phyloP scores from a whole-genome alignment of 345 rosid species.

The Eucalyptus microcorys region DNA sequence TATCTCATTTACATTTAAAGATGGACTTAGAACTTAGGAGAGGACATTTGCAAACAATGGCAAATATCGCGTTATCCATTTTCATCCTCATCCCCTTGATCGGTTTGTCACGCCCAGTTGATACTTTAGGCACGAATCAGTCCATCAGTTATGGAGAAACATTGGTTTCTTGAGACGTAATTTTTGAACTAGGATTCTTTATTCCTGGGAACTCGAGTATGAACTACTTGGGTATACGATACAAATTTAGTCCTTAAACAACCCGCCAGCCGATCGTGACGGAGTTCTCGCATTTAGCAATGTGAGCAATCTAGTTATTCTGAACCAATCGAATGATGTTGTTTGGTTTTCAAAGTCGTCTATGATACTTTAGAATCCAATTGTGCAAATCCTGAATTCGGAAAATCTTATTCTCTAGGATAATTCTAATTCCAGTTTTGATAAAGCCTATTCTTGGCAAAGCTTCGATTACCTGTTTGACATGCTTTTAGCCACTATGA shows the following conservation, averaged over 20 bases:
- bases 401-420: slow-evolving; percentile 20
- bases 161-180: neutral
- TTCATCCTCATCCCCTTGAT: neutral
- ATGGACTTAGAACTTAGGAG: neutral
- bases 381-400: slow-evolving; percentile 9
- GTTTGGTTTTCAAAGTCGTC: slow-evolving; percentile 15
- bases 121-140: neutral
- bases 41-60: neutral
- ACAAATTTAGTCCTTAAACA: neutral
- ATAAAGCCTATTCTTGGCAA: slow-evolving; percentile 11
- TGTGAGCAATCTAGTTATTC: neutral
- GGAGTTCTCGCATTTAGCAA: neutral
- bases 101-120: neutral
- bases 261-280: neutral
- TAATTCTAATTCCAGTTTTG: neutral
- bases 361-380: neutral
- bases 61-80: neutral
- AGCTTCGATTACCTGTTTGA: slow-evolving; percentile 19
- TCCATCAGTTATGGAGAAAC: neutral
- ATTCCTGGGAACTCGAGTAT: slow-evolving; percentile 2
- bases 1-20: no score
- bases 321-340: neutral
- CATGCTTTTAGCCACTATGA: slow-evolving; percentile 25
- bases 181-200: slow-evolving; percentile 7
- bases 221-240: slow-evolving; percentile 21